Base-by-base conservation (phyloP, 129 eudicot genomes). In the Flaveria linearis region DNA sequence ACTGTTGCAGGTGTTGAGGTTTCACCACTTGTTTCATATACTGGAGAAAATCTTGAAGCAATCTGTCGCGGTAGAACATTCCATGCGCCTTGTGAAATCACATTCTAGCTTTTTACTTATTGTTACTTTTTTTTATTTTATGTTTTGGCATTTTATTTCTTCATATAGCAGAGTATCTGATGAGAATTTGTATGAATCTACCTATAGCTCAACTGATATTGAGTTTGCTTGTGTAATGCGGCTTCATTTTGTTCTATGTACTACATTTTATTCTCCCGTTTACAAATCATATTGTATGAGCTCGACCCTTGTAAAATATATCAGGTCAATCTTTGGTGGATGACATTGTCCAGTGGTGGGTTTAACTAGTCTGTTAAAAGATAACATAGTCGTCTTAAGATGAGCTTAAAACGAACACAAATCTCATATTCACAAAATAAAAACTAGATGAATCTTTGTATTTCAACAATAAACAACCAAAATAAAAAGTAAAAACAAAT, bases 31-130 rank as follows among this genome's bases (percentile, higher is more conserved):
- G 89, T 91, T 84, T 95, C 99, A 18, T 95, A 89, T 62, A 83
- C 96, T 5, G 99, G 99, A 63, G 99, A 95, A 77, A 91, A 91
- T 85, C 96, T 95, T 3, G 99, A 95, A 87, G 87, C 96, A 20
- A 91, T 91, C 58, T 95, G 99, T 77, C 97, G 99, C 12, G 99
- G 99, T 50, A 86, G 99, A 86, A 89, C 96, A 30, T 95, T 95
- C 74, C 99, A 95, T 23, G 99, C 99, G 25, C 99, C 99, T 66
- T 95, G 99, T 80, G 99, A 95, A 85, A 95, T 95, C 85, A 78
- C 92, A 60, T 88, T 82, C 86, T 91, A 89, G 83, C 26, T 73
- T 52, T 71, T 15, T 42, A 23, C 8, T 74, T 25, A 18, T 17
- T 68, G 11, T 57, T 25, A 14, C 1, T 6, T 55, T 50, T 62